Evolutionary conservation across 768 basidiomycete genomes (phyloP).

Genomic region (Auricularia heimuer): DNA sequence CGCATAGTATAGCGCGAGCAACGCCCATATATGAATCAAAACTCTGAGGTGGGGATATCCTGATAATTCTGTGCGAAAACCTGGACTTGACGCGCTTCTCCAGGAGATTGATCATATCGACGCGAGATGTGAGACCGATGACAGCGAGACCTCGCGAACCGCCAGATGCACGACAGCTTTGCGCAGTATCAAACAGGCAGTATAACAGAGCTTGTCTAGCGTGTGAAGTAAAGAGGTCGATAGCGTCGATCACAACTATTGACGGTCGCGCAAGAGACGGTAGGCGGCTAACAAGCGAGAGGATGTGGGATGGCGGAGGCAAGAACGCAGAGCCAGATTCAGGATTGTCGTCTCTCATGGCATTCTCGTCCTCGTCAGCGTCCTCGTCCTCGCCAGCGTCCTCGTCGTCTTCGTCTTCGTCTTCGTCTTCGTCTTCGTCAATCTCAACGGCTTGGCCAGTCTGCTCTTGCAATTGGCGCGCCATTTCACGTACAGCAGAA

Average conservation of each 20-base stretch:
- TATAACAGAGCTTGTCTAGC: conserved; percentile 89
- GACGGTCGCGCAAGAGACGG: conserved; percentile 74
- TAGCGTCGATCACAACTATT: conserved; percentile 78
- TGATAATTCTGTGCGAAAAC: conserved; percentile 85
- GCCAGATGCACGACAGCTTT: conserved; percentile 59
- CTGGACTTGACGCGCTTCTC: conserved; percentile 97
- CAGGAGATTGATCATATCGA: conserved; percentile 79
- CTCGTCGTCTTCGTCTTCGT: conserved; percentile 28
- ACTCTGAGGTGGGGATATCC: conserved; percentile 52
- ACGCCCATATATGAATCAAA: conserved; percentile 41
- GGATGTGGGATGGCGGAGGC: conserved; percentile 61
- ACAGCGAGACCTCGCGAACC: conserved; percentile 67
- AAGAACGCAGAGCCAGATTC: conserved; percentile 34
- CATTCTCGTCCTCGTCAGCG: conserved; percentile 23
- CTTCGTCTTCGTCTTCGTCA: conserved; percentile 16
- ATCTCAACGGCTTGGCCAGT: conserved; percentile 50
- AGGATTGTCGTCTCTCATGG: conserved; percentile 24
- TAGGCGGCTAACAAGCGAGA: conserved; percentile 62
- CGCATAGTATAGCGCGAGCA: conserved; percentile 37
- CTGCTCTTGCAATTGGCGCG: conserved; percentile 69
- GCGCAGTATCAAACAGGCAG: conserved; percentile 89
- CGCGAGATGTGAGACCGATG: conserved; percentile 75
- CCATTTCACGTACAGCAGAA: conserved; percentile 87
- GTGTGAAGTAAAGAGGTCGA: conserved; percentile 89
- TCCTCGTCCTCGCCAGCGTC: conserved; percentile 22